Base-by-base conservation (phyloP, 2,329 filamentous ascomycete species). In the Fulvia fulva region DNA sequence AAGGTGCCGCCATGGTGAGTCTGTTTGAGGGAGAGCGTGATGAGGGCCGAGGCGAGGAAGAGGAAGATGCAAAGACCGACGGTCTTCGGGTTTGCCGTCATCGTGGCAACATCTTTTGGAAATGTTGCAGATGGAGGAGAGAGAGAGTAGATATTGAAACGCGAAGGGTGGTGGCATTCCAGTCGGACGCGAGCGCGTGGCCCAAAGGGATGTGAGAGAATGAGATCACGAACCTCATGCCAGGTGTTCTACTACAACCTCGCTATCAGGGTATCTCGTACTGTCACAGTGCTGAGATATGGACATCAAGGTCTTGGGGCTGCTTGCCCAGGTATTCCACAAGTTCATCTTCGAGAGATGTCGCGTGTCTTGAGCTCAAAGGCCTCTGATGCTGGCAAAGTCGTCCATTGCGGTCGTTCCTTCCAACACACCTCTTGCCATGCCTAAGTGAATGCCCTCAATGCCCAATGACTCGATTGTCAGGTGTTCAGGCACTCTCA, bases 21-120 rank as follows among this genome's bases (percentile, higher is more conserved):
- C 21, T 60, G 60, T 32, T 61, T 63, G 19, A 71, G 41, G 41
- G 65, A 65, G 41, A 70, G 61, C n/a, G 70, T 73, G 26, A 72
- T 54, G 28, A 73, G 65, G 19, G 68, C 69, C 12, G 71, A 73
- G 37, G 65, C 60, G 57, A 73, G 62, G 67, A 73, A 73, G 53
- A 72, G 65, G 43, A 68, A 66, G 50, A 70, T 68, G 55, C 66
- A 72, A 28, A 73, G 64, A 51, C 62, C 63, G 57, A 73, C 63
- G 41, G 63, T 65, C 47, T 65, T 67, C 19, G 70, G 67, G 51
- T 66, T 70, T 25, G 58, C 43, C 6, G 55, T 44, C 58, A 63
- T 64, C 21, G 54, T 58, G 37, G 57, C 54, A 53, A 53, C 60
- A 67, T 63, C 41, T 56, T 55, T 37, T 49, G 12, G 23, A 46